Conservation (phyloP, 106 monocot genomes). For the Narthecium ossifragum region DNA sequence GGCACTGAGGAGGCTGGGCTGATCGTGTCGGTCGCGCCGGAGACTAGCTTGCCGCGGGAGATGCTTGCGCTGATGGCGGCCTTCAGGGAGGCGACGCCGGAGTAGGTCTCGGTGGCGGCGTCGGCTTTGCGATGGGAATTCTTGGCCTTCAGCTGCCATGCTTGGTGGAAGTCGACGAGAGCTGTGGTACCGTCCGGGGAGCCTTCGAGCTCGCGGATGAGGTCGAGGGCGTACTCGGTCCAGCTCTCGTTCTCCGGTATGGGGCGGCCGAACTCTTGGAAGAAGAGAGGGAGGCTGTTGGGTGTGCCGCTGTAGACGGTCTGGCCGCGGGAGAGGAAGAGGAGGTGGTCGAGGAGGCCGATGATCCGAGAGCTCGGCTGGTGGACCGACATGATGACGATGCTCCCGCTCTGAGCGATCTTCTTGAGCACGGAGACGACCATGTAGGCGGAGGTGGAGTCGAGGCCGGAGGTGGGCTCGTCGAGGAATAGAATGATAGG, state of each 20-base stretch:
- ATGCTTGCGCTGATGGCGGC: conserved; percentile 86
- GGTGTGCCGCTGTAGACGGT: conserved; percentile 61
- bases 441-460: conserved; percentile 93
- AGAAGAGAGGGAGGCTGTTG: conserved; percentile 35
- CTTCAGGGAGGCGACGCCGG: conserved; percentile 33
- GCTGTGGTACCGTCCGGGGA: conserved; percentile 22
- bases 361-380: conserved; percentile 84
- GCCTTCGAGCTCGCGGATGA: conserved; percentile 77
- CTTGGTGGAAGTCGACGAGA: conserved; percentile 54
- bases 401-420: conserved; percentile 82
- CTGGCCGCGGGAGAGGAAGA: conserved; percentile 71
- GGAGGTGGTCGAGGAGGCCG: conserved; percentile 61
- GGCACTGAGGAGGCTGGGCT: conserved; percentile 23
- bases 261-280: conserved; percentile 74
- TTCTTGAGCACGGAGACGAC: conserved; percentile 74
- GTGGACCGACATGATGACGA: conserved; percentile 85
- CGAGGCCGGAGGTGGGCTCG: conserved; percentile 94
- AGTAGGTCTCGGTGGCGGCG: neutral
- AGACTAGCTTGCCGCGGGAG: conserved; percentile 79
- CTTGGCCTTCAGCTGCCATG: conserved; percentile 16
- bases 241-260: conserved; percentile 83
- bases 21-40: conserved; percentile 32
- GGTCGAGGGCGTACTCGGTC: conserved; percentile 79
- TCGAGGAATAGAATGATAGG: conserved; percentile 89
- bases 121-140: neutral